Base-by-base conservation (phyloP, 164 flowering plant genomes). In the Magnolia kwangsiensis region DNA sequence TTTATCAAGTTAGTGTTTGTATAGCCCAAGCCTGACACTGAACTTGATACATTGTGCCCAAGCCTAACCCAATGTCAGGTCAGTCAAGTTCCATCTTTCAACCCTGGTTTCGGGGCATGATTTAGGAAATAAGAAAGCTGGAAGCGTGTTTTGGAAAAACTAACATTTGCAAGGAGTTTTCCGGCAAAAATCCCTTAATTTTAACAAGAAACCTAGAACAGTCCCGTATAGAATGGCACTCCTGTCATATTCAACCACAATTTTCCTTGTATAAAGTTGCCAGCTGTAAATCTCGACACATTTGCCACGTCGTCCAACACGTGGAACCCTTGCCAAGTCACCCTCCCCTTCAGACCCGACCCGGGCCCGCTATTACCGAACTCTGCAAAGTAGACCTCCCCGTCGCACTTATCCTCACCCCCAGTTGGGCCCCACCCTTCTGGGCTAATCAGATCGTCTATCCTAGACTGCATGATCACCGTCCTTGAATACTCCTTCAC, bases 271-370 rank as follows among this genome's bases (percentile, higher is more conserved):
- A 69, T 37, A 69, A 69, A 69, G 24, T 50, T 23, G 11, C 55
- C 51, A 2, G 27, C 72, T 9, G 72, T 69, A 20, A 69, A 69
- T 21, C 13, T 49, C 50, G 72, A 5, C 21, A 49, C 72, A n/a
- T 69, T 51, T 7, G 72, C 55, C 27, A 10, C 55, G 7, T 19
- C 55, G 2, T 16, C 1, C 72, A 45, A 18, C 10, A 69, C 72
- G 16, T 67, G 70, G 70, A 27, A 67, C 51, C 72, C 58, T n/a
- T 8, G 20, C 72, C 72, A 69, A 18, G 7, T 69, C 72, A 69
- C 72, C 55, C 72, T 45, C 9, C 23, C 23, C 5, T 7, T 24
- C 72, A 69, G 8, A 4, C 19, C 55, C 21, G 65, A 13, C 8
- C 65, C 50, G 10, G 75, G 50, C 20, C 23, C 75, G 11, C 7